A percentile compares a stretch with the other conserved stretches of the same genome.
phyloP scores from a whole-genome alignment of 148 eudicot genomes.

The Chenopodium suecicum region DNA sequence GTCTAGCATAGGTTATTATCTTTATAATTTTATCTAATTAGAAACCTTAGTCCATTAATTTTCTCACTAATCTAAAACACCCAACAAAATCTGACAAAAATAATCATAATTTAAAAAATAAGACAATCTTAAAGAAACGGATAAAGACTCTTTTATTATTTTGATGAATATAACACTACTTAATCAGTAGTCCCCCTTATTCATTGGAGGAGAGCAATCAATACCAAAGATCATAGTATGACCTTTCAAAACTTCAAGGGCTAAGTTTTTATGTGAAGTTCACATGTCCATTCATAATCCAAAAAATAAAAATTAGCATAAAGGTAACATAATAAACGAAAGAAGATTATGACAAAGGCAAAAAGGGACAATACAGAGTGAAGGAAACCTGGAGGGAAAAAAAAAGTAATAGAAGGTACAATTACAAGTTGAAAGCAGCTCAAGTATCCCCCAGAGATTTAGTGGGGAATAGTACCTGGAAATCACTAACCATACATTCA shows the following conservation, averaged over 20 bases:
- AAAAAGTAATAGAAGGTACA: not conserved
- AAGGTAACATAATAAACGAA: constrained; percentile 13
- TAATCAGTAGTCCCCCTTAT: not conserved
- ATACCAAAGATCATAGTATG: not conserved
- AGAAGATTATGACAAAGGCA: constrained; percentile 1
- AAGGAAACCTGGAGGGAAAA: too few relatives aligned
- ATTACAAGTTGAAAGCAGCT: not conserved
- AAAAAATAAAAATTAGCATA: not conserved
- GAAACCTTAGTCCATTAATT: too few relatives aligned
- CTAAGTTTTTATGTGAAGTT: not conserved
- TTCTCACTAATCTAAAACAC: too few relatives aligned
- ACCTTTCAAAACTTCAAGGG: not conserved
- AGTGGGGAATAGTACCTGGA: too few relatives aligned
- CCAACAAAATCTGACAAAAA: too few relatives aligned
- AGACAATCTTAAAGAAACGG: too few relatives aligned
- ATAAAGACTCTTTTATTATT: too few relatives aligned
- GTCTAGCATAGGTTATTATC: too few relatives aligned
- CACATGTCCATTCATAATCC: constrained; percentile 8
- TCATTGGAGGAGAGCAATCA: not conserved
- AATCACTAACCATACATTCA: not conserved
- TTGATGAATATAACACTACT: too few relatives aligned
- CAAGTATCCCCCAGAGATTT: not conserved
- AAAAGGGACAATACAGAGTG: not conserved
- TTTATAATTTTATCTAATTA: too few relatives aligned
- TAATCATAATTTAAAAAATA: too few relatives aligned